Evolutionary conservation across 2,329 filamentous ascomycete genomes (phyloP).

Genomic region (Decorospora gaudefroyi): DNA sequence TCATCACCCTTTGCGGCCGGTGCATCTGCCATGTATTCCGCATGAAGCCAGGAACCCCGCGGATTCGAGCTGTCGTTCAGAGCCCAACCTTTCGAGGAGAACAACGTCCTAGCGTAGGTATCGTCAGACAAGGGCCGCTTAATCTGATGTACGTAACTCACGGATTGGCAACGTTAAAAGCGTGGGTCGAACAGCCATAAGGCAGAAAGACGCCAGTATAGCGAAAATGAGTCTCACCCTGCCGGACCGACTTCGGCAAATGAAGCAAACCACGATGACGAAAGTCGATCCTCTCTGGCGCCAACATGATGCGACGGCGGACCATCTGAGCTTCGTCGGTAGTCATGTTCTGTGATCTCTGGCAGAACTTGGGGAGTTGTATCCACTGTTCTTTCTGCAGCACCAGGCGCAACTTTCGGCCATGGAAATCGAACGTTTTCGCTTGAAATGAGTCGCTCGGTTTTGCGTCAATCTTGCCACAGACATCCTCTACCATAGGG

Average conservation of each 20-base stretch:
- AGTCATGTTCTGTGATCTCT: conserved; percentile 32
- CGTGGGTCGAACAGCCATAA: conserved; percentile 40
- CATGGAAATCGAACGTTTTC: conserved; percentile 42
- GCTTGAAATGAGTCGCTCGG: conserved; percentile 25
- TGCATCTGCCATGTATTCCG: conserved; percentile 36
- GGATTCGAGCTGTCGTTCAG: conserved; percentile 48
- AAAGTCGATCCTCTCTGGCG: conserved; percentile 37
- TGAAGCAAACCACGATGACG: conserved; percentile 24
- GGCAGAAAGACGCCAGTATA: conserved; percentile 50
- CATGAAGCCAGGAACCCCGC: conserved; percentile 43
- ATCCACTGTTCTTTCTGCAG: conserved; percentile 43
- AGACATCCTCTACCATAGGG: conserved; percentile 44
- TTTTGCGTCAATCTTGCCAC: conserved; percentile 41
- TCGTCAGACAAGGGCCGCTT: neutral
- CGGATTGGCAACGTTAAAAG: conserved; percentile 50
- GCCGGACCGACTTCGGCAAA: conserved; percentile 31
- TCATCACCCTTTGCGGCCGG: conserved; percentile 41
- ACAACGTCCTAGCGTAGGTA: conserved; percentile 40
- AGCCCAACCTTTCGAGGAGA: conserved; percentile 47
- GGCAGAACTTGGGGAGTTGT: conserved; percentile 31
- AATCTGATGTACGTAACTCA: neutral
- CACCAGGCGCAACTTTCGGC: conserved; percentile 23
- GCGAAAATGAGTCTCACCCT: conserved; percentile 38
- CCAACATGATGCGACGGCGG: conserved; percentile 38
- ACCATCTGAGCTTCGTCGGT: conserved; percentile 23